Percentiles rank a stretch among this genome's conserved stretches.
Conservation (phyloP, 2,329 filamentous ascomycete species). For the Diaporthe sp. region DNA sequence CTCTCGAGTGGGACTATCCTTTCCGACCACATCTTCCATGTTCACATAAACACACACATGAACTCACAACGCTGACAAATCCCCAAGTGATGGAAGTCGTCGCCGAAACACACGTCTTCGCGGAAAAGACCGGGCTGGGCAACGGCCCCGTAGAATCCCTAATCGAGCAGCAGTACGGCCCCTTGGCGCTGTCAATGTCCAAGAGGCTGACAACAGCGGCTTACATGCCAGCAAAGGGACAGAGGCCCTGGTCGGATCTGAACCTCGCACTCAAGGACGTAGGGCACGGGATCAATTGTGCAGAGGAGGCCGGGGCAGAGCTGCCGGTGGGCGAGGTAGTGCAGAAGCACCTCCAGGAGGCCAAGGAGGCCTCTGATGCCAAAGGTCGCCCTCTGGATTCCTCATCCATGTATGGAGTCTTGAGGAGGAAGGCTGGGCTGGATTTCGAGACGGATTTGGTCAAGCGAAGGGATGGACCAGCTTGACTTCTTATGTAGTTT, state of each 20-base stretch:
- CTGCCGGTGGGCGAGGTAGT: constrained; percentile 60
- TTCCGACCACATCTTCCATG: not conserved
- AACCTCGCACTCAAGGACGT: constrained; percentile 67
- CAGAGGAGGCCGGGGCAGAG: constrained; percentile 54
- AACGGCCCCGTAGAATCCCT: constrained; percentile 58
- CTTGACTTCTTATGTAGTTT: not conserved
- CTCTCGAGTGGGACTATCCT: not conserved
- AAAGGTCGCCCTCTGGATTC: constrained; percentile 60
- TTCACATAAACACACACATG: not conserved
- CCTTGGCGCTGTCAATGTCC: constrained; percentile 55
- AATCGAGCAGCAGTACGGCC: constrained; percentile 57
- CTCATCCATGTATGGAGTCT: constrained; percentile 64
- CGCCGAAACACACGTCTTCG: constrained; percentile 64
- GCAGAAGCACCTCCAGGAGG: constrained; percentile 58
- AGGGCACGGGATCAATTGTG: constrained; percentile 61
- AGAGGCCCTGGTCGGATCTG: constrained; percentile 62
- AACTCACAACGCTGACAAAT: constrained; percentile 48
- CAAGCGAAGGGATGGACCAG: constrained; percentile 47
- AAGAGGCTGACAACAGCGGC: constrained; percentile 55
- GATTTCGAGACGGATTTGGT: constrained; percentile 58
- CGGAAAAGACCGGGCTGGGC: constrained; percentile 59
- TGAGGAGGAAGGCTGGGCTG: constrained; percentile 59
- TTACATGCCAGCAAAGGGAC: constrained; percentile 52
- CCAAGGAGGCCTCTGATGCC: constrained; percentile 57
- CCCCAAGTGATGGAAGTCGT: constrained; percentile 70